These are phyloP conservation scores for Actinomortierella ambigua DNA, from an alignment of 371 early-diverging fungal species.

Conservation along the genomic window DNA sequence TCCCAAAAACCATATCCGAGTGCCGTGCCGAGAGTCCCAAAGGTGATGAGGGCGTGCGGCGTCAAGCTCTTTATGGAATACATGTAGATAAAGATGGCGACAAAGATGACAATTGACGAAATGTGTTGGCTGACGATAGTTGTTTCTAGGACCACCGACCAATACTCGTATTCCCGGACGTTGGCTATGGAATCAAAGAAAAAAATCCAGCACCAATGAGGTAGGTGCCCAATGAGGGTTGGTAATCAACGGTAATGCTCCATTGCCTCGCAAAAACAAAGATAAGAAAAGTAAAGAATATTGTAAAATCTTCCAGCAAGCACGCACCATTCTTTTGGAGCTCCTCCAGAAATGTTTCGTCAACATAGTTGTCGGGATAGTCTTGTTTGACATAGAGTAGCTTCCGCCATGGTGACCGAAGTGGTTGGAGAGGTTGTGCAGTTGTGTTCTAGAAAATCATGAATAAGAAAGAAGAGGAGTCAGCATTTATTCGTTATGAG, in stretches of 20 bases:
- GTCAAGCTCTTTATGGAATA: slow-evolving; percentile 57
- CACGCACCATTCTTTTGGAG: slow-evolving; percentile 86
- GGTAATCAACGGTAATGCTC: not conserved
- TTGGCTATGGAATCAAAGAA: slow-evolving; percentile 51
- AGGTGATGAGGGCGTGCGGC: slow-evolving; percentile 62
- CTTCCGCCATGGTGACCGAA: slow-evolving; percentile 79
- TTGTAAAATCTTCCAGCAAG: not conserved
- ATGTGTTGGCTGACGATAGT: slow-evolving; percentile 86
- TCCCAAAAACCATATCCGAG: slow-evolving; percentile 75
- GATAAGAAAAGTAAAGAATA: not conserved
- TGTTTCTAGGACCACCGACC: slow-evolving; percentile 73
- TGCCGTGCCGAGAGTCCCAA: slow-evolving; percentile 62
- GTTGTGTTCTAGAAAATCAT: slow-evolving; percentile 3
- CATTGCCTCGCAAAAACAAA: not conserved
- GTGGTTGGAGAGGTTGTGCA: slow-evolving; percentile 2
- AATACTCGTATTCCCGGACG: slow-evolving; percentile 76
- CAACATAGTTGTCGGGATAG: slow-evolving; percentile 94
- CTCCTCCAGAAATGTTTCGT: slow-evolving; percentile 83
- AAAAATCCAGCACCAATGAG: not conserved
- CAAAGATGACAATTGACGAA: slow-evolving; percentile 80
- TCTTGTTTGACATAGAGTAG: slow-evolving; percentile 88
- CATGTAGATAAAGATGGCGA: slow-evolving; percentile 84
- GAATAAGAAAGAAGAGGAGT: slow-evolving; percentile 11
- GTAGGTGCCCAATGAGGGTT: not conserved
- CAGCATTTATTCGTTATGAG: slow-evolving; percentile 1